These are phyloP conservation scores for Penicillium alfredii DNA, from an alignment of 495 filamentous ascomycete species.

Conservation along the genomic window DNA sequence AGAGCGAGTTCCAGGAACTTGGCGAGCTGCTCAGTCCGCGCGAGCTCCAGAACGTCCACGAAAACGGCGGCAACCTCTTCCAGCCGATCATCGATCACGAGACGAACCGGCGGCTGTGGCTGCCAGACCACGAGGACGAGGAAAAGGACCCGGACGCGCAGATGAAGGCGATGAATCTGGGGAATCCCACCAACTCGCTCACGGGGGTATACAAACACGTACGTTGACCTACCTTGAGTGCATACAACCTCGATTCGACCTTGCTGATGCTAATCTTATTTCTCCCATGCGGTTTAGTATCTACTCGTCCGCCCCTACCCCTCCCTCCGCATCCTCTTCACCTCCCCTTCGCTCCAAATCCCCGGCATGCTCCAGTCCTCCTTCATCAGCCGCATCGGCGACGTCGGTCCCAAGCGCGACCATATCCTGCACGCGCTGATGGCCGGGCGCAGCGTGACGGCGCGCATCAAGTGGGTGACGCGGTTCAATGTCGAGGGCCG, in stretches of 20 bases:
- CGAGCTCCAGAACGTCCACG: conserved; percentile 46
- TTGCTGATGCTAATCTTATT: not conserved
- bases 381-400: conserved; percentile 53
- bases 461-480: conserved; percentile 55
- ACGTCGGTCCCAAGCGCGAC: conserved; percentile 44
- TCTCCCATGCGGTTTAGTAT: conserved; percentile 39
- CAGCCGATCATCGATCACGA: conserved; percentile 19
- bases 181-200: not conserved
- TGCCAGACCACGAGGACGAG: conserved; percentile 13
- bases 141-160: not conserved
- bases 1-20: conserved; percentile 46
- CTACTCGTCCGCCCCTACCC: conserved; percentile 57
- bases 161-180: not conserved
- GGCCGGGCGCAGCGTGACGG: conserved; percentile 56
- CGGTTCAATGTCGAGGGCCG: conserved; percentile 39
- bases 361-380: conserved; percentile 57
- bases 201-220: no score
- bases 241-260: no score
- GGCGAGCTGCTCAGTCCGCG: conserved; percentile 51
- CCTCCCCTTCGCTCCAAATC: conserved; percentile 55
- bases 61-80: conserved; percentile 30
- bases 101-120: not conserved
- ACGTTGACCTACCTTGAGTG: conserved; percentile 39
- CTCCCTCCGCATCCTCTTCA: conserved; percentile 61
- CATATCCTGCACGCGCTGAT: conserved; percentile 50